Percentiles rank a stretch among this genome's conserved stretches.
Evolutionary conservation across 2,329 filamentous ascomycete genomes (phyloP).

Genomic region (Trichoderma guizhouense): DNA sequence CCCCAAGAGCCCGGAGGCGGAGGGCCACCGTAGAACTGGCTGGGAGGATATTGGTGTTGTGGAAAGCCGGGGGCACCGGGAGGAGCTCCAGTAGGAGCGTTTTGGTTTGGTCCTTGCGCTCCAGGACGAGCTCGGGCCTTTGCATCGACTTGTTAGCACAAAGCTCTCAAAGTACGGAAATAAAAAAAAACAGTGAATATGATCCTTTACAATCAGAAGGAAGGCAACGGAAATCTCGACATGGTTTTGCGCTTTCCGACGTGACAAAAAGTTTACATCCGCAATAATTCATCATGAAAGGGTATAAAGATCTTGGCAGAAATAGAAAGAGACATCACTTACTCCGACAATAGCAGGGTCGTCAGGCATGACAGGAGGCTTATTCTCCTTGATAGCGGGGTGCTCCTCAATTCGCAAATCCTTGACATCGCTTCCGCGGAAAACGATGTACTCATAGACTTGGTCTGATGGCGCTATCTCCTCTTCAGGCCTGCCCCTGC

Average conservation of each 20-base stretch:
- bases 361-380: slow-evolving; percentile 76
- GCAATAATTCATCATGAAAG: slow-evolving; percentile 87
- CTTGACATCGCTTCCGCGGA: slow-evolving; percentile 97
- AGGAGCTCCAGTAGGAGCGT: slow-evolving; percentile 35
- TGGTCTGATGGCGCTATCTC: slow-evolving; percentile 82
- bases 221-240: slow-evolving; percentile 99
- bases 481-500: slow-evolving; percentile 71
- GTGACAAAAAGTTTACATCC: slow-evolving; percentile 86
- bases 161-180: neutral
- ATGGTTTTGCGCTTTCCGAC: slow-evolving; percentile 91
- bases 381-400: slow-evolving; percentile 68
- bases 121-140: slow-evolving; percentile 42
- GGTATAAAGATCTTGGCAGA: slow-evolving; percentile 21
- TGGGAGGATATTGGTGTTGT: slow-evolving; percentile 44
- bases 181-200: neutral
- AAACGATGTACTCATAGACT: slow-evolving; percentile 98
- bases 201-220: slow-evolving; percentile 73
- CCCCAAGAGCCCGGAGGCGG: slow-evolving; percentile 55
- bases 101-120: slow-evolving; percentile 32
- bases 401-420: slow-evolving; percentile 90
- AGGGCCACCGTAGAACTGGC: slow-evolving; percentile 47
- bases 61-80: slow-evolving; percentile 41
- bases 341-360: slow-evolving; percentile 96
- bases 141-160: slow-evolving; percentile 25
- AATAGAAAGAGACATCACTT: slow-evolving; percentile 49